These are phyloP conservation scores for Globisporangium carolinianum DNA, from an alignment of 352 stramenopile species.

Conservation along the genomic window DNA sequence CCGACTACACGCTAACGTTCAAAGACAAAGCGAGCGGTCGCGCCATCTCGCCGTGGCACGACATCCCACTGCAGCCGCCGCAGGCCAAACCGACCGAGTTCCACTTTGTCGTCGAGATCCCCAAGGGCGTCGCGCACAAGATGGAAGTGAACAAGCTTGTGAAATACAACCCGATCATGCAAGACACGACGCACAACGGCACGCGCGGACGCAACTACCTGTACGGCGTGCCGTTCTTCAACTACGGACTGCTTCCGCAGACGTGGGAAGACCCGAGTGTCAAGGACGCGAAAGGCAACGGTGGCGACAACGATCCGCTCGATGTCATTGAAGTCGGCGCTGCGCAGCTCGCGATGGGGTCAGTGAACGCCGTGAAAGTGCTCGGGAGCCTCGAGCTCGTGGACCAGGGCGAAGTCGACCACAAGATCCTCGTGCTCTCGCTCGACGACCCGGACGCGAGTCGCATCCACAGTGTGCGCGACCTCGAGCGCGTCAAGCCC, in stretches of 20 bases:
- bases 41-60: constrained; percentile 95
- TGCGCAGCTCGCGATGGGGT: constrained; percentile 90
- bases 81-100: constrained; percentile 48
- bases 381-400: constrained; percentile 97
- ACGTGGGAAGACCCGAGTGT: constrained; percentile 97
- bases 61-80: constrained; percentile 88
- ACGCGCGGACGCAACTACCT: constrained; percentile 93
- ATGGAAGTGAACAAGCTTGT: constrained; percentile 98
- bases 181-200: constrained; percentile 96
- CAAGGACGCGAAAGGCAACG: constrained; percentile 80
- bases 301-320: constrained; percentile 97
- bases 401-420: constrained; percentile 97
- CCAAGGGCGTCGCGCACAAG: constrained; percentile 96
- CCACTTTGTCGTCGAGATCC: constrained; percentile 99
- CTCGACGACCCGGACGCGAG: constrained; percentile 80
- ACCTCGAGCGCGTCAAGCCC: constrained; percentile 91
- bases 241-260: constrained; percentile 97
- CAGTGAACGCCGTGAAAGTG: constrained; percentile 94
- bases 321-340: constrained; percentile 98
- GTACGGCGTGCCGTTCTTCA: constrained; percentile 98
- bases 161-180: constrained; percentile 95
- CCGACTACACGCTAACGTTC: constrained; percentile 73
- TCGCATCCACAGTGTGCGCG: constrained; percentile 82
- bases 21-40: constrained; percentile 58
- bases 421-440: constrained; percentile 97